Evolutionary conservation across 208 protist species (phyloP), one percentile per base, ranked within the genome.

Genomic region (Leishmania mexicana): DNA sequence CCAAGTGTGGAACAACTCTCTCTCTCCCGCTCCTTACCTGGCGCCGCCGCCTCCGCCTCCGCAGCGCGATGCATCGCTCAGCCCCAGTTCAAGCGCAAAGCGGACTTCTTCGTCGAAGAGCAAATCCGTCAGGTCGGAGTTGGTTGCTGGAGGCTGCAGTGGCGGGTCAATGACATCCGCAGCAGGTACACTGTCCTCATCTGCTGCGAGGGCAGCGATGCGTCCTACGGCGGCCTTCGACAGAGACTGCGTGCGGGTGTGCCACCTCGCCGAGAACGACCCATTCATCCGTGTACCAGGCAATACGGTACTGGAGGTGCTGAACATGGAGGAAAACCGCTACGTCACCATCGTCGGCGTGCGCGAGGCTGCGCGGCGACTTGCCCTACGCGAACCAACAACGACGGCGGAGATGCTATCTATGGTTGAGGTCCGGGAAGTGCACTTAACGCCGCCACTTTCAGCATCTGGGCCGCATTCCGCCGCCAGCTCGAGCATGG

Each of bases 261-360:
- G 78, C 17, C 80, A 81, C 60, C 72, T 81, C 75, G 40, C 76
- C 31, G 85, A 89, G 21, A 85, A 83, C 45, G 91, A 92, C 35
- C 65, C 86, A 10, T 71, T 86, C 35, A 92, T 86, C 58, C 93
- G 95, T 13, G 90, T 96, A 2, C 95, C 95, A 2, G 95, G 95
- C 53, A 98, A 98, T 81, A 96, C 88, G 24, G 88, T 93, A 68
- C 83, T 98, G 77, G 92, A 95, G 86, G 88, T 93, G 77, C 85
- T 98, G 19, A 95, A 95, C 76, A 47, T 98, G 1, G 89, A 88
- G 62, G 90, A 95, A 60, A 98, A 98, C 84, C 62, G 75, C 31
- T 40, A 68, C 54, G 65, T 97, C 67, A 97, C 92, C 8, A 47
- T 92, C 31, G 60, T 65, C n/a, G 95, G 94, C 21, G 92, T 84